These are phyloP conservation scores for Histomonas meleagridis DNA, from an alignment of 208 protist species.

Conservation along the genomic window DNA sequence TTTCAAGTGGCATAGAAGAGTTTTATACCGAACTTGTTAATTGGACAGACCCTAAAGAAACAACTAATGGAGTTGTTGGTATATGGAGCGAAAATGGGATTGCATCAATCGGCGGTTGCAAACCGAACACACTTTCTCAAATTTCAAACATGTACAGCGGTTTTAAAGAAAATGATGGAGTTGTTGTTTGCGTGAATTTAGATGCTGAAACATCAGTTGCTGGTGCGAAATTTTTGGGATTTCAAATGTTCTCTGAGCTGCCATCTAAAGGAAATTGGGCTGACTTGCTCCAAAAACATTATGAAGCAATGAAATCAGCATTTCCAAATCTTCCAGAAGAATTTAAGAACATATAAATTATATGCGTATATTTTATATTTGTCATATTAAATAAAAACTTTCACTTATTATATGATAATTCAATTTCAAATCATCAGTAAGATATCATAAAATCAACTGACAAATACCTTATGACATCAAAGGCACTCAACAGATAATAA, in stretches of 20 bases:
- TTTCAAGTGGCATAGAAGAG: too few species aligned
- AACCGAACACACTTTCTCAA: not conserved
- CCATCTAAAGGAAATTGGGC: not conserved
- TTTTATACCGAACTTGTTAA: too few species aligned
- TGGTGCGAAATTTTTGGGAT: not conserved
- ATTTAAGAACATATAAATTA: too few species aligned
- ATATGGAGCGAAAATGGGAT: not conserved
- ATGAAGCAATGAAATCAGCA: not conserved
- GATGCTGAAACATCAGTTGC: not conserved
- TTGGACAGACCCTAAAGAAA: not conserved
- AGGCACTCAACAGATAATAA: too few species aligned
- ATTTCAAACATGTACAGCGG: not conserved
- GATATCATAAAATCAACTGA: too few species aligned
- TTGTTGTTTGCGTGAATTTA: not conserved
- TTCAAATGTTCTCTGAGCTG: not conserved
- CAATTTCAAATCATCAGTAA: too few species aligned
- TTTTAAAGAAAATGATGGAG: not conserved
- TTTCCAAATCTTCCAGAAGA: not conserved
- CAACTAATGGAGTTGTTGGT: not conserved
- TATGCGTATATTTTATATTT: too few species aligned
- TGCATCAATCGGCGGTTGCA: not conserved
- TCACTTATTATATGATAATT: too few species aligned
- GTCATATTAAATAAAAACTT: too few species aligned
- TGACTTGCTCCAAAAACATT: not conserved
- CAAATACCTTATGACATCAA: too few species aligned